Evolutionary conservation across 2,329 filamentous ascomycete genomes (phyloP).

Genomic region (Verticillium albo-atrum): DNA sequence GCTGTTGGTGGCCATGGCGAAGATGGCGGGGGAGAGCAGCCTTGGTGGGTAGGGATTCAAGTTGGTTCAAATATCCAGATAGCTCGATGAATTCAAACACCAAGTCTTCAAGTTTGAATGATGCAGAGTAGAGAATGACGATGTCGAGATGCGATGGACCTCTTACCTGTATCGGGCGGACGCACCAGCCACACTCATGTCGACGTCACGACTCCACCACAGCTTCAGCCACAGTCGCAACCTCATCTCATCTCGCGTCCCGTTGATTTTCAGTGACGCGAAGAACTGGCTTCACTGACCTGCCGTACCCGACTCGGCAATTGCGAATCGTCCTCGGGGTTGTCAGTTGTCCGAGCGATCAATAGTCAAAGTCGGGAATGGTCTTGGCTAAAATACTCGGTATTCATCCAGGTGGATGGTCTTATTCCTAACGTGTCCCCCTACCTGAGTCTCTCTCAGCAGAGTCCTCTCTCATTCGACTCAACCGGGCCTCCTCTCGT

Average conservation of each 20-base stretch:
- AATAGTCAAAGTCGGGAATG: not conserved
- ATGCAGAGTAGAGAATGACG: constrained; percentile 31
- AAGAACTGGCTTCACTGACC: not conserved
- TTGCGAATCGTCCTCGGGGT: not conserved
- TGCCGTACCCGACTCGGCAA: not conserved
- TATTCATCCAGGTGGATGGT: not conserved
- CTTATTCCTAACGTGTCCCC: not conserved
- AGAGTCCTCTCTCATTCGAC: not conserved
- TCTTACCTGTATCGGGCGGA: not conserved
- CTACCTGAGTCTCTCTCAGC: not conserved
- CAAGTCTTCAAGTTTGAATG: too few species aligned
- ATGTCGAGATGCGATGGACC: constrained; percentile 30
- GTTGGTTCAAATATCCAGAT: too few species aligned
- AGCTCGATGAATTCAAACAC: too few species aligned
- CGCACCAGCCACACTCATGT: not conserved
- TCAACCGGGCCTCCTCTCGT: not conserved
- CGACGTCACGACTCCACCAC: not conserved
- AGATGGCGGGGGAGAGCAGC: too few species aligned
- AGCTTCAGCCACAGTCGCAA: not conserved
- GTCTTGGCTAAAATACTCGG: not conserved
- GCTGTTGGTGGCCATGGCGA: constrained; percentile 56
- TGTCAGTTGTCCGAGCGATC: not conserved
- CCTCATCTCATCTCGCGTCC: not conserved
- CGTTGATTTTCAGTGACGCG: not conserved
- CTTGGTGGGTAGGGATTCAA: too few species aligned